These are phyloP conservation scores for Fomitopsis palustris DNA, from an alignment of 1,284 basidiomycete species.

Conservation along the genomic window DNA sequence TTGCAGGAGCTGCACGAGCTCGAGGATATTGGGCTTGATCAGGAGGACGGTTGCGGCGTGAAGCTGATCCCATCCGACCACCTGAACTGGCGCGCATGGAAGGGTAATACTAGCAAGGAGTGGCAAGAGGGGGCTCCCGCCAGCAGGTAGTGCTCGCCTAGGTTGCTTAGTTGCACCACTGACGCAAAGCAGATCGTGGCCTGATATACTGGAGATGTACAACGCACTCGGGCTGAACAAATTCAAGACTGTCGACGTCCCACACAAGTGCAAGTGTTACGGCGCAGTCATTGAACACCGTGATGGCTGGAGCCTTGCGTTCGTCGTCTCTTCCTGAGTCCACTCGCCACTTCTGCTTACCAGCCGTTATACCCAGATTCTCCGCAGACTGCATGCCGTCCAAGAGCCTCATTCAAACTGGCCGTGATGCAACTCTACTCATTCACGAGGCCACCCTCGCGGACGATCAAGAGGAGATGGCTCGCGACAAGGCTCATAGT, in stretches of 20 bases:
- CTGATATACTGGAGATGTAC: slow-evolving; percentile 42
- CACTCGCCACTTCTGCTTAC: slow-evolving; percentile 5
- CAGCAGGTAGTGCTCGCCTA: slow-evolving; percentile 13
- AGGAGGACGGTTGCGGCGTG: slow-evolving; percentile 43
- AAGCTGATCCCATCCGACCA: slow-evolving; percentile 52
- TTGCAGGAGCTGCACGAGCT: slow-evolving; percentile 64
- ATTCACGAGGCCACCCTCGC: slow-evolving; percentile 95
- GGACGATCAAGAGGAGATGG: slow-evolving; percentile 72
- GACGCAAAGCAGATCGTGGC: slow-evolving; percentile 32
- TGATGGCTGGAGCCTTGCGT: slow-evolving; percentile 84
- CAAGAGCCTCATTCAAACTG: slow-evolving; percentile 63
- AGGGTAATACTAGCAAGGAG: slow-evolving; percentile 32
- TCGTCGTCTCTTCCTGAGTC: slow-evolving; percentile 27
- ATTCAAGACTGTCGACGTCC: slow-evolving; percentile 66
- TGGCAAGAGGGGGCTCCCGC: slow-evolving; percentile 17
- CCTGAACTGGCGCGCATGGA: slow-evolving; percentile 44
- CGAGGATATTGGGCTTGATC: slow-evolving; percentile 63
- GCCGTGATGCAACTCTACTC: slow-evolving; percentile 70
- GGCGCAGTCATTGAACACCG: slow-evolving; percentile 66
- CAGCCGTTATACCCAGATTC: slow-evolving; percentile 43
- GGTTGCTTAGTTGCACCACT: not conserved
- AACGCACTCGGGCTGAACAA: slow-evolving; percentile 46
- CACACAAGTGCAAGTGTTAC: slow-evolving; percentile 72
- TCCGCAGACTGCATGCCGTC: slow-evolving; percentile 91
- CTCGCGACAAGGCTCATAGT: slow-evolving; percentile 79